These are phyloP conservation scores for Penicillium malachiteum DNA, from an alignment of 495 filamentous ascomycete species.

Conservation along the genomic window DNA sequence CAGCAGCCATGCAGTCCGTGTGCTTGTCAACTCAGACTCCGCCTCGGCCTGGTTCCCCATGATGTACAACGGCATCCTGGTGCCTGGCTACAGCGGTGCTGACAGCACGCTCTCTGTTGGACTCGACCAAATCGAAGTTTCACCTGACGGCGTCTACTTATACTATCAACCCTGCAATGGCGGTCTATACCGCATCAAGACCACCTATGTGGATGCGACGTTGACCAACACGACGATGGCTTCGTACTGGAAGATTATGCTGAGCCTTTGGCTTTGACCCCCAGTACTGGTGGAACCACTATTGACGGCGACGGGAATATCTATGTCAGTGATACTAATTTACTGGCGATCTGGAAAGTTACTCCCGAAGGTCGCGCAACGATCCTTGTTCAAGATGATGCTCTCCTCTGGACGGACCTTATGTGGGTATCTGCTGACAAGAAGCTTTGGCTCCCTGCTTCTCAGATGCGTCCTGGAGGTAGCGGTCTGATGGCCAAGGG, in stretches of 20 bases:
- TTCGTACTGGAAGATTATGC: constrained; percentile 9
- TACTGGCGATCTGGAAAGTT: constrained; percentile 27
- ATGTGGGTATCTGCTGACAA: constrained; percentile 28
- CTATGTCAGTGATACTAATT: constrained; percentile 24
- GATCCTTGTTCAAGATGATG: constrained; percentile 26
- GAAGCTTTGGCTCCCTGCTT: constrained; percentile 29
- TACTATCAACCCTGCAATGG: constrained; percentile 31
- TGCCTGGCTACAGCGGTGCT: constrained; percentile 10
- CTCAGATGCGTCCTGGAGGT: constrained; percentile 19
- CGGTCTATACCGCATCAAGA: constrained; percentile 26
- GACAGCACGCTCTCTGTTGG: constrained; percentile 20
- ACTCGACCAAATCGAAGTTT: constrained; percentile 32
- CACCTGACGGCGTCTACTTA: constrained; percentile 24
- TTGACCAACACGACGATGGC: neutral
- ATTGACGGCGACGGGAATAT: constrained; percentile 31
- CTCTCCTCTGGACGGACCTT: constrained; percentile 28
- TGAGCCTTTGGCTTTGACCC: constrained; percentile 26
- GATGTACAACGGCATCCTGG: constrained; percentile 15
- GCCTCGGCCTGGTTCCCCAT: constrained; percentile 12
- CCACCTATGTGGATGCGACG: constrained; percentile 12
- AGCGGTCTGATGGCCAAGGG: constrained; percentile 2
- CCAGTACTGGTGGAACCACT: constrained; percentile 28
- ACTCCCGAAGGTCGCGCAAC: constrained; percentile 4
- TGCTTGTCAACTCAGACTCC: neutral
- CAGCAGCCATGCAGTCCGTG: neutral